Conservation (phyloP, 164 flowering plant species). For the Euptelea pleiosperma region DNA sequence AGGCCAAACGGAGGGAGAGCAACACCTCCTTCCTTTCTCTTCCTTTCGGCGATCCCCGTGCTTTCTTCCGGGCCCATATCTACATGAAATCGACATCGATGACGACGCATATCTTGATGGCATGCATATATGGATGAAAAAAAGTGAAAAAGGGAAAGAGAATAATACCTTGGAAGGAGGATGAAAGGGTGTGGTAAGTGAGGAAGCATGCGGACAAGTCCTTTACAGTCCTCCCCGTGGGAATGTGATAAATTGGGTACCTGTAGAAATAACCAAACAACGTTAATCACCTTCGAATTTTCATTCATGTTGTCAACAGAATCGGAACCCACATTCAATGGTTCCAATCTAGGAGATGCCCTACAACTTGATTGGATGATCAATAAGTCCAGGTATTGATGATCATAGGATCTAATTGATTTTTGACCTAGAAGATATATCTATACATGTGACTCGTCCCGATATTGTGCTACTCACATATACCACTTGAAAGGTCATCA, state of each 20-base stretch:
- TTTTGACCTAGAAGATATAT: too few species aligned
- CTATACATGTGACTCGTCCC: too few species aligned
- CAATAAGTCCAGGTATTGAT: too few species aligned
- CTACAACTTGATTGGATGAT: too few species aligned
- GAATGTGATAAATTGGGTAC: conserved; percentile 98
- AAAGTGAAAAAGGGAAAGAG: neutral
- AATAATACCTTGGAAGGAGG: conserved; percentile 82
- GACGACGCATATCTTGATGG: neutral
- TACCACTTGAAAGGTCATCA: too few species aligned
- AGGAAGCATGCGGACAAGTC: conserved; percentile 92
- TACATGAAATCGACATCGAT: conserved; percentile 10
- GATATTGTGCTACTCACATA: too few species aligned
- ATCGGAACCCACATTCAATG: too few species aligned
- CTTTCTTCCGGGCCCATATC: conserved; percentile 58
- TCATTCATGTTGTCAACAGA: neutral
- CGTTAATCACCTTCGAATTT: neutral
- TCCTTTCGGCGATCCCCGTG: conserved; percentile 24
- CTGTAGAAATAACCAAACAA: conserved; percentile 27
- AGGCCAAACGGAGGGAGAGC: conserved; percentile 76
- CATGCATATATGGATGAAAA: neutral
- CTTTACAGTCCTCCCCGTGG: conserved; percentile 85
- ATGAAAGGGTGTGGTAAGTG: conserved; percentile 94
- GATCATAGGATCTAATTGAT: too few species aligned
- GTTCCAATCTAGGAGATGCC: too few species aligned
- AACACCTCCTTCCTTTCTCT: conserved; percentile 53